A percentile compares a stretch with the other conserved stretches of the same genome.
Conservation (phyloP, 495 filamentous ascomycete genomes). For the Annulohypoxylon nitens region DNA sequence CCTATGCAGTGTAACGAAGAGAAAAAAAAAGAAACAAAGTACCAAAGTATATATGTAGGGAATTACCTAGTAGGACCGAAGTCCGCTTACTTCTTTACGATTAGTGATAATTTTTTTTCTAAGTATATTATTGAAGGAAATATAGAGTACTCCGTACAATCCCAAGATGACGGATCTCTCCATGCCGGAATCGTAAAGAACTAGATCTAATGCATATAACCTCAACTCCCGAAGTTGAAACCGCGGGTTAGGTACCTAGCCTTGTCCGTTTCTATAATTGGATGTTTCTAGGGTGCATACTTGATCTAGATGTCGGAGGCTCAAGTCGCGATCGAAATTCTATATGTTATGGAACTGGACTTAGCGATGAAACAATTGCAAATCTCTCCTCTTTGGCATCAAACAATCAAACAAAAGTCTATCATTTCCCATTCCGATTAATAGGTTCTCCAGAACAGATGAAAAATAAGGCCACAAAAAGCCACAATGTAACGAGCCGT, state of each 20-base stretch:
- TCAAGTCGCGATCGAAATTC: conserved; percentile 1
- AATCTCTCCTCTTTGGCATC: background rate
- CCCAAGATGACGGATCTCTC: conserved; percentile 13
- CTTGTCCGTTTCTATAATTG: conserved; percentile 17
- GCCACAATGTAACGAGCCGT: conserved; percentile 17
- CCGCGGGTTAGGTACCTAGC: conserved; percentile 11
- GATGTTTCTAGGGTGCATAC: conserved; percentile 3
- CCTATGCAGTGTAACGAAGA: conserved; percentile 22
- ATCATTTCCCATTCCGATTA: conserved; percentile 2
- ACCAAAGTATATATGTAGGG: background rate
- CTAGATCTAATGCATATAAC: conserved; percentile 24
- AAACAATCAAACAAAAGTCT: background rate
- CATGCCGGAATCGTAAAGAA: conserved; percentile 7
- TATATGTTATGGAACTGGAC: background rate
- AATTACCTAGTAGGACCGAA: background rate
- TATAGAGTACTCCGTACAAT: conserved; percentile 10
- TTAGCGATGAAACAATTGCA: background rate
- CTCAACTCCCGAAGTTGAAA: conserved; percentile 11
- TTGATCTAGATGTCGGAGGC: conserved; percentile 9
- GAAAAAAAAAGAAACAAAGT: background rate
- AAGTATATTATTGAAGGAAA: background rate
- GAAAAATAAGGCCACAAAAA: background rate
- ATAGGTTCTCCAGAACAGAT: background rate
- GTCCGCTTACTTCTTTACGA: conserved; percentile 18
- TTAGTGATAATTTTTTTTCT: background rate